phyloP scores from a whole-genome alignment of 306 rosid species.

The Ochetophila trinervis region DNA sequence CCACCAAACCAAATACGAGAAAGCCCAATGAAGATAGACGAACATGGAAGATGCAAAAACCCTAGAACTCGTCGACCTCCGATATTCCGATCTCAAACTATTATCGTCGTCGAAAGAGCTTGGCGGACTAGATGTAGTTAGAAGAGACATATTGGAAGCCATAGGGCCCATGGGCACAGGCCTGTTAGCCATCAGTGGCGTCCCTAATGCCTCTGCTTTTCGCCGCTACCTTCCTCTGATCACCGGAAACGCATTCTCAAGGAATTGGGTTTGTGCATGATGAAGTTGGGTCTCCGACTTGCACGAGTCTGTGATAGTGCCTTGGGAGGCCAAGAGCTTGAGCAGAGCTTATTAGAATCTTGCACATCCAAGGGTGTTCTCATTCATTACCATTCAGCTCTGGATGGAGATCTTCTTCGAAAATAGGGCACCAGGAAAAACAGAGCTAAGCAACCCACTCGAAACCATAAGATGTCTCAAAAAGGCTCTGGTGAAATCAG shows the following conservation, averaged over 20 bases:
- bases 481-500: background rate
- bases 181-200: conserved; percentile 36
- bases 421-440: conserved; percentile 34
- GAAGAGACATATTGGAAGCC: conserved; percentile 35
- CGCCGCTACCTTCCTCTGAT: conserved; percentile 33
- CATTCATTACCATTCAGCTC: conserved; percentile 75
- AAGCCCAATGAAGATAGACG: background rate
- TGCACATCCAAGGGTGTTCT: conserved; percentile 72
- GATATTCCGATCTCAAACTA: conserved; percentile 36
- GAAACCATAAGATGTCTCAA: conserved; percentile 16
- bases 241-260: conserved; percentile 61
- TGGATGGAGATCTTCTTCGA: conserved; percentile 42
- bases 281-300: conserved; percentile 69
- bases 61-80: conserved; percentile 28
- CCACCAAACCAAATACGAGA: background rate
- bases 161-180: conserved; percentile 53
- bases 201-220: conserved; percentile 32
- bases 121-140: conserved; percentile 15
- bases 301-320: conserved; percentile 72
- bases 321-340: conserved; percentile 72
- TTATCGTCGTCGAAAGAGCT: conserved; percentile 24
- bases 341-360: conserved; percentile 69
- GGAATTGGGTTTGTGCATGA: conserved; percentile 69
- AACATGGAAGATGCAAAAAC: conserved; percentile 21
- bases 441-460: background rate